phyloP scores from a whole-genome alignment of 163 green algal genomes.

The Scenedesmus sp. region DNA sequence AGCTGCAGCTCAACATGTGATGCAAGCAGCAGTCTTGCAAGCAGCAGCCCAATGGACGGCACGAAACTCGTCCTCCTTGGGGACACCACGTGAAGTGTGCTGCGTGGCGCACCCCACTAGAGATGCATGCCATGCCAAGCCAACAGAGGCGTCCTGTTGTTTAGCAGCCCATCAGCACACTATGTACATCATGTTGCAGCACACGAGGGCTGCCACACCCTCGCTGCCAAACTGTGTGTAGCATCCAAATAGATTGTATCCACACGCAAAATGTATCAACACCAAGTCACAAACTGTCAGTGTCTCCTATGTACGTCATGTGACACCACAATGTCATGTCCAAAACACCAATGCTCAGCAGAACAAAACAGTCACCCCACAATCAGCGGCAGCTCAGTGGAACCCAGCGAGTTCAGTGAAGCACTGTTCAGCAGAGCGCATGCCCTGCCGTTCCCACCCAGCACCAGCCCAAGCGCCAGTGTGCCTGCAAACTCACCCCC shows the following conservation, averaged over 20 bases:
- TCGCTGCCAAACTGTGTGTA: neutral
- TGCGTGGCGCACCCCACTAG: neutral
- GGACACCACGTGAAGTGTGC: neutral
- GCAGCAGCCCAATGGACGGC: neutral
- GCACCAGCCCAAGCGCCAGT: neutral
- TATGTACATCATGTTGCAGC: slow-evolving; percentile 10
- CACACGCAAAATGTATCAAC: neutral
- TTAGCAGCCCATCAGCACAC: neutral
- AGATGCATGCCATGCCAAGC: neutral
- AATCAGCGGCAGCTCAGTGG: slow-evolving; percentile 21
- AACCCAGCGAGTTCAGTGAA: slow-evolving; percentile 18
- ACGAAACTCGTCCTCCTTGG: neutral
- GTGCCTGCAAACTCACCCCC: neutral
- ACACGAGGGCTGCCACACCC: neutral
- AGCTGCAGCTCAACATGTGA: neutral
- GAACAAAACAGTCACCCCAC: neutral
- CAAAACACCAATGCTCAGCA: neutral
- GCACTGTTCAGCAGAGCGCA: slow-evolving; percentile 4
- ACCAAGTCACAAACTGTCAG: neutral
- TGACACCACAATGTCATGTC: neutral
- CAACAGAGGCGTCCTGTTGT: neutral
- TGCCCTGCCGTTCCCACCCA: slow-evolving; percentile 1
- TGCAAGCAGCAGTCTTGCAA: neutral
- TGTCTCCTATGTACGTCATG: neutral
- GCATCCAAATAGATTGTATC: too few relatives aligned